Evolutionary conservation across 2,329 filamentous ascomycete genomes (phyloP), one percentile per base, ranked within the genome.

Genomic region (Pseudocercospora musae): DNA sequence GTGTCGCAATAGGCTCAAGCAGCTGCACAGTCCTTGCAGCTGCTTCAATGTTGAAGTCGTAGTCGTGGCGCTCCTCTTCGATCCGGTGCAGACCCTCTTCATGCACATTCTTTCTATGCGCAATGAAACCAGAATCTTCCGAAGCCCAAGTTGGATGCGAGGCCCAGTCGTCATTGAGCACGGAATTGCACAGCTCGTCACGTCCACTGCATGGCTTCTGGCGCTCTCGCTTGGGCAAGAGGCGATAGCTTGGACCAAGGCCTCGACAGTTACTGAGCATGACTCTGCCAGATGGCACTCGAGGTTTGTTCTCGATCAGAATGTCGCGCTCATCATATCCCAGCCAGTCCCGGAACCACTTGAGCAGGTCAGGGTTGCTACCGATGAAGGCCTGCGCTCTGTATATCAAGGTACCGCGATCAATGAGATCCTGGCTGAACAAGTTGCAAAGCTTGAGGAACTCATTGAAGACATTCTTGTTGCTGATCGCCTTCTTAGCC

Each of bases 91-190:
- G 85, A 31, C 90, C 90, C 76, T 99, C 95, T 76, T 99, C 95
- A 67, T 90, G 96, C 59, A 89, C 87, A 71, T 99, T 99, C 84
- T 99, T 99, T 65, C 94, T 87, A 78, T 99, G 95, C 11, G 95
- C 95, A 63, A 99, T 94, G 71, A 99, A 99, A 0, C 95, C 95
- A 49, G 91, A 96, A 74, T 99, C 95, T 77, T 99, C 95, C 0
- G 94, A 98, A 1, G 94, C 95, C 95, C 95, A 99, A 0, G 95
- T 99, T 3, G 95, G 95, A 78, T 99, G 95, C 25, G 94, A 98
- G 1, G 95, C 95, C 95, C 95, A 99, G 69, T 97, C 91, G 70
- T 99, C 95, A 68, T 99, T 99, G 59, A 99, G 82, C 0, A 99
- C 94, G 23, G 89, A 89, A 69, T 91, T 89, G 78, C 95, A 99